Conservation (phyloP, 2,329 filamentous ascomycete species). For the Ramichloridium luteum region DNA sequence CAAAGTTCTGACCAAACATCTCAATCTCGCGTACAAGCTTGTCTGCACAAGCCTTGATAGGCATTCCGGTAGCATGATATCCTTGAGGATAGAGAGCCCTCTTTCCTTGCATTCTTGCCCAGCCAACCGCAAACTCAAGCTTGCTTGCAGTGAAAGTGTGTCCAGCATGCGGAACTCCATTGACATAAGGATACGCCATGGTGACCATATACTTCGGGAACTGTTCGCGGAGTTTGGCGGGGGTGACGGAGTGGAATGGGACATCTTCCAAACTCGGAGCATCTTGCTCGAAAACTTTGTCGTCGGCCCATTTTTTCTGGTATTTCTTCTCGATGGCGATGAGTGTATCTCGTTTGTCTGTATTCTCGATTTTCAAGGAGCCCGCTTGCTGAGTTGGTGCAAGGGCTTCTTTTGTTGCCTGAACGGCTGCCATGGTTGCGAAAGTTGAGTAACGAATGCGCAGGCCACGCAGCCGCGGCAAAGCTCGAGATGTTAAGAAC, state of each 20-base stretch:
- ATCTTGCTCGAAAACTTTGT: slow-evolving; percentile 70
- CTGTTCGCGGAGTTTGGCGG: slow-evolving; percentile 64
- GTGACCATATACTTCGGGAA: slow-evolving; percentile 85
- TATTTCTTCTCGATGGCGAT: slow-evolving; percentile 84
- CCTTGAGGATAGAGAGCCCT: slow-evolving; percentile 78
- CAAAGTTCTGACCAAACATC: slow-evolving; percentile 78
- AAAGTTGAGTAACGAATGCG: slow-evolving; percentile 12
- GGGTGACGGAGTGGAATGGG: slow-evolving; percentile 59
- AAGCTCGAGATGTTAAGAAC: slow-evolving; percentile 7
- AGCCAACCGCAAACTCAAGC: slow-evolving; percentile 81
- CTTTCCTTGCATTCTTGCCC: slow-evolving; percentile 83
- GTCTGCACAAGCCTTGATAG: slow-evolving; percentile 94
- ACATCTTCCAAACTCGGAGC: slow-evolving; percentile 70
- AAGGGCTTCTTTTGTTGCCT: slow-evolving; percentile 41
- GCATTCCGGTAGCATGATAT: slow-evolving; percentile 95
- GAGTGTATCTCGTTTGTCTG: slow-evolving; percentile 75
- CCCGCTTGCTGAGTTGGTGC: slow-evolving; percentile 44
- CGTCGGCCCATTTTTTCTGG: slow-evolving; percentile 70
- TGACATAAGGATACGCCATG: slow-evolving; percentile 72
- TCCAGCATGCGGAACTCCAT: slow-evolving; percentile 70
- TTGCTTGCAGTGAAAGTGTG: slow-evolving; percentile 89
- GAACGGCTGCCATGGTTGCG: slow-evolving; percentile 35
- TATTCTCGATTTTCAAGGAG: slow-evolving; percentile 58
- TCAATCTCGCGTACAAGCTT: slow-evolving; percentile 84
- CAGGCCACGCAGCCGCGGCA: slow-evolving; percentile 23